Percentiles rank a stretch among this genome's conserved stretches.
phyloP scores from a whole-genome alignment of 129 eudicot genomes.

The Cynara cardunculus region DNA sequence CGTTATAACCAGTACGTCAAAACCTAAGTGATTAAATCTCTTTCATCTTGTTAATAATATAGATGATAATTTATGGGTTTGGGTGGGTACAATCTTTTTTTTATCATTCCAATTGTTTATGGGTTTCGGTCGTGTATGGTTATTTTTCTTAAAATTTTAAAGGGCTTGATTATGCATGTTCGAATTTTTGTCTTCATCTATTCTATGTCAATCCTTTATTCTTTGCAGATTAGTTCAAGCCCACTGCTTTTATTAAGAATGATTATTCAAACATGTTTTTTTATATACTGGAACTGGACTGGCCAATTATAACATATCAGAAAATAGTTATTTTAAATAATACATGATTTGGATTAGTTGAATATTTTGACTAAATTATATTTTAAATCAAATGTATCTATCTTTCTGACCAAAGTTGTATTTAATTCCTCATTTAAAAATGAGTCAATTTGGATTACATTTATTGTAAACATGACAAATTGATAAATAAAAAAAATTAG shows the following conservation, averaged over 20 bases:
- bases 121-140: background rate
- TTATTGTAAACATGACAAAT: background rate
- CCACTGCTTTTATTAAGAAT: background rate
- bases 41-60: background rate
- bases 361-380: too few relatives aligned
- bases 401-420: too few relatives aligned
- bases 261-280: too few relatives aligned
- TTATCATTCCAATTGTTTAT: background rate
- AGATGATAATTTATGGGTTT: background rate
- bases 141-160: too few relatives aligned
- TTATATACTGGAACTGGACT: too few relatives aligned
- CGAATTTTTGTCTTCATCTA: background rate
- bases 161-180: background rate
- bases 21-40: too few relatives aligned
- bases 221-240: background rate
- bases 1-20: too few relatives aligned
- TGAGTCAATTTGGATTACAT: background rate
- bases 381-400: background rate
- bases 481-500: background rate
- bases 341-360: background rate
- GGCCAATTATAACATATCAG: background rate
- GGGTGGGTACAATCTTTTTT: background rate
- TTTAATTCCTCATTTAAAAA: background rate
- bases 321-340: too few relatives aligned
- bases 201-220: too few relatives aligned